phyloP scores from a whole-genome alignment of 441 rosid species.

The Hura crepitans region DNA sequence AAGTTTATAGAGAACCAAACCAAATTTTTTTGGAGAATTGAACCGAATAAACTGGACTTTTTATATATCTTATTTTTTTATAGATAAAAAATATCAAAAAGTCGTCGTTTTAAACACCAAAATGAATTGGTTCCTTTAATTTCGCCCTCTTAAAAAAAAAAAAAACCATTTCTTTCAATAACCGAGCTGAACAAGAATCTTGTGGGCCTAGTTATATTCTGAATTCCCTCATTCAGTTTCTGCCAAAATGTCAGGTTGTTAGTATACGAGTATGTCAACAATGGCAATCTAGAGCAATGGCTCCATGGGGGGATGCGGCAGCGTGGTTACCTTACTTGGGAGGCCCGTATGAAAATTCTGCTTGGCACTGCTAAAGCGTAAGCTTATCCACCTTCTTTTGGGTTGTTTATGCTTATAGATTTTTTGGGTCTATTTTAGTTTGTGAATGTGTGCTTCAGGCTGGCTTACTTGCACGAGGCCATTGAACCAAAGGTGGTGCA shows the following conservation, averaged over 20 bases:
- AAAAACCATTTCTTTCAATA: too few relatives aligned
- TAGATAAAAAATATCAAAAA: too few relatives aligned
- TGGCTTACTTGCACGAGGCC: conserved; percentile 92
- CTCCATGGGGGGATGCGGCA: conserved; percentile 87
- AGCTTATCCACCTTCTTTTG: conserved; percentile 25
- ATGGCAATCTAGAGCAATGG: conserved; percentile 96
- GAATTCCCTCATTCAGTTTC: neutral
- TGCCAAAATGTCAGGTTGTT: conserved; percentile 46
- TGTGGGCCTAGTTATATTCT: neutral
- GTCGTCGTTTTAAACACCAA: too few relatives aligned
- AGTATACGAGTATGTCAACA: conserved; percentile 92
- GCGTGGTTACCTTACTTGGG: conserved; percentile 86
- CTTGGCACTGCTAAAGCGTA: conserved; percentile 97
- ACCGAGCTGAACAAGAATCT: too few relatives aligned
- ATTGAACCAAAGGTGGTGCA: conserved; percentile 98
- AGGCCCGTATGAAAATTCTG: conserved; percentile 76
- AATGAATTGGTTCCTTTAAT: too few relatives aligned
- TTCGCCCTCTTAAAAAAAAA: too few relatives aligned
- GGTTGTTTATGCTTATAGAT: conserved; percentile 8
- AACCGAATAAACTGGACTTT: too few relatives aligned
- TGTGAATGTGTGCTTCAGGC: conserved; percentile 38
- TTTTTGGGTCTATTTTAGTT: conserved; percentile 13
- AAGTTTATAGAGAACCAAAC: too few relatives aligned
- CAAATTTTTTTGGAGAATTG: too few relatives aligned
- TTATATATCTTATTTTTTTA: too few relatives aligned